Evolutionary conservation across 2,329 filamentous ascomycete species (phyloP).

Genomic region (Teratosphaeria epicoccoides): DNA sequence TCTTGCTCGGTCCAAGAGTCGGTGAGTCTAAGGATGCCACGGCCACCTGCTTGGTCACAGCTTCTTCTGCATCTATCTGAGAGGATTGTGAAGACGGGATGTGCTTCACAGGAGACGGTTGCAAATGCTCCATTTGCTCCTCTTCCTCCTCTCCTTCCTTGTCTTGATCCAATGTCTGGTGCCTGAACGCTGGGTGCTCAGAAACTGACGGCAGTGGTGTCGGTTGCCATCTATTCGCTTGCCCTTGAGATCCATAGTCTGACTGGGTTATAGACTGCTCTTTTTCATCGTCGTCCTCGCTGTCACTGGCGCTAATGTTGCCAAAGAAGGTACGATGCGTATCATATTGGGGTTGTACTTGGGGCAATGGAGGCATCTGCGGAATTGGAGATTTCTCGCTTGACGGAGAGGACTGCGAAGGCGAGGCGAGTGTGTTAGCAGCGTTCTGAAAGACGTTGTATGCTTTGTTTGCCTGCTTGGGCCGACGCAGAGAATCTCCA

Average conservation of each 20-base stretch:
- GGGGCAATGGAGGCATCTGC: slow-evolving; percentile 10
- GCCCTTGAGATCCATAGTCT: slow-evolving; percentile 17
- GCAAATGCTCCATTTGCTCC: slow-evolving; percentile 20
- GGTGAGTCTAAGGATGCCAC: slow-evolving; percentile 54
- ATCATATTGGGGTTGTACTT: slow-evolving; percentile 7
- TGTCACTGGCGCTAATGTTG: slow-evolving; percentile 29
- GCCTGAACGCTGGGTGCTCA: slow-evolving; percentile 25
- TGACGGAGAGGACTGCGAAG: slow-evolving; percentile 5
- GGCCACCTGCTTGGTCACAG: neutral
- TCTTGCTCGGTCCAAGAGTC: slow-evolving; percentile 56
- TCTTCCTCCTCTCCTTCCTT: slow-evolving; percentile 20
- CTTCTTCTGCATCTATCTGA: slow-evolving; percentile 11
- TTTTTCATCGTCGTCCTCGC: slow-evolving; percentile 29
- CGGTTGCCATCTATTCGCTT: slow-evolving; percentile 21
- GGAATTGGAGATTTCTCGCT: slow-evolving; percentile 10
- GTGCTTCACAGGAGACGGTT: slow-evolving; percentile 7
- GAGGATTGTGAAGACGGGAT: slow-evolving; percentile 10
- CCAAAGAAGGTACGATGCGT: slow-evolving; percentile 30
- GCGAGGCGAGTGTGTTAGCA: slow-evolving; percentile 28
- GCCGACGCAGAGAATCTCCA: slow-evolving; percentile 4
- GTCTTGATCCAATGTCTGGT: slow-evolving; percentile 7
- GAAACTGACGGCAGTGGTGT: slow-evolving; percentile 24
- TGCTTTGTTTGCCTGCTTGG: slow-evolving; percentile 23
- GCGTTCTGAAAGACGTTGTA: slow-evolving; percentile 39
- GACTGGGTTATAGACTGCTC: slow-evolving; percentile 7